Evolutionary conservation across 352 stramenopile genomes (phyloP), one percentile per base, ranked within the genome.

Genomic region (Hyaloperonospora brassicae): DNA sequence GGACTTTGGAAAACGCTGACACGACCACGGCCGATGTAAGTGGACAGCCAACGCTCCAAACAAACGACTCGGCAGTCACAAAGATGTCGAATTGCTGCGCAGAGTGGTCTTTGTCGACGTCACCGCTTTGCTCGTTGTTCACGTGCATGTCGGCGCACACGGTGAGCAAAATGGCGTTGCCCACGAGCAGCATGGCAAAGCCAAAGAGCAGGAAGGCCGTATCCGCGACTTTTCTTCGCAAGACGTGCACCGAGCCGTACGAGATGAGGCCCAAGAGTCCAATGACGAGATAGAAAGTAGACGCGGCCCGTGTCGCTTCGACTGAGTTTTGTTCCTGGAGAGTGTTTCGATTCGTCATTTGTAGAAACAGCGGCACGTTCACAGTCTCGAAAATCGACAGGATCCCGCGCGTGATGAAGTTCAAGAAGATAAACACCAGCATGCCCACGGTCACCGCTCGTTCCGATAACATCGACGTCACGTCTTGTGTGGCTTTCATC

Each of bases 211-310:
- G 70, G 75, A 75, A 88, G 34, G 45, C 75, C 27, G 73, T 69
- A 22, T 89, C 76, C 9, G 71, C 76, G 11, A 89, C 61, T 42
- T 42, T 68, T 52, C 84, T 71, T 22, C 77, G 73, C 47, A 86
- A 86, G 42, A 70, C 76, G 49, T 87, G 71, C 39, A 89, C 86
- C 25, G 72, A 79, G n/a, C 87, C 73, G 43, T 90, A 90, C 21
- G 73, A 68, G 17, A 87, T 45, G 14, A 90, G 56, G 7, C 79
- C 76, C 6, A 88, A 59, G 35, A 87, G 49, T 7, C 79, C 79
- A 21, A 88, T 59, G 57, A 87, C 82, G 50, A 89, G 87, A 64
- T 89, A 75, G 49, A 88, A 89, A 39, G 83, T 87, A 34, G 79
- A 87, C 2, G 77, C 77, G 47, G 6, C 7, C 14, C 24, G n/a